A percentile compares a stretch with the other conserved stretches of the same genome.
Evolutionary conservation across 208 protist species (phyloP).

Genomic region (Leishmania turanica): DNA sequence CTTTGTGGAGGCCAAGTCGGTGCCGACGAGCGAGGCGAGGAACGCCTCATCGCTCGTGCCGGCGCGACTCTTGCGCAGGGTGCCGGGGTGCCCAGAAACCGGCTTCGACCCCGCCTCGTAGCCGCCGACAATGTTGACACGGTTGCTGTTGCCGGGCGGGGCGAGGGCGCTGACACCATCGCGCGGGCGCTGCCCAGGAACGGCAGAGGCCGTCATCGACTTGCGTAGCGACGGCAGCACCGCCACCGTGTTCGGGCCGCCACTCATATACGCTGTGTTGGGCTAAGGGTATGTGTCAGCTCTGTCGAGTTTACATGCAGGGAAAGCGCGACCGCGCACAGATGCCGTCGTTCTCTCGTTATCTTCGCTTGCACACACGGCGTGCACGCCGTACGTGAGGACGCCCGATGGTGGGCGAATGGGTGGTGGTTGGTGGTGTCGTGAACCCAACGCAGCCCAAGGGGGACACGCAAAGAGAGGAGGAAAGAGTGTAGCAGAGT

Average conservation of each 20-base stretch:
- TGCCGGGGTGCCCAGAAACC: not conserved
- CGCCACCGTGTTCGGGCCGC: not conserved
- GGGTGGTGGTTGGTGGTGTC: not conserved
- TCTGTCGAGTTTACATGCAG: not conserved
- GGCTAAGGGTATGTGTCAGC: not conserved
- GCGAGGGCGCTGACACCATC: constrained; percentile 4
- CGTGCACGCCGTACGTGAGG: not conserved
- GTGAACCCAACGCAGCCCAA: not conserved
- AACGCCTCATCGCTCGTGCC: constrained; percentile 38
- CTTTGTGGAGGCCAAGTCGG: constrained; percentile 51
- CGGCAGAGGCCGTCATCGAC: not conserved
- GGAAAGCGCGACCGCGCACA: not conserved
- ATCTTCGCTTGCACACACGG: not conserved
- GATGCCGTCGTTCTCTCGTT: not conserved
- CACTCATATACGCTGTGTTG: not conserved
- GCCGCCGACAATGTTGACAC: not conserved
- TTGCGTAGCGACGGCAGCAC: constrained; percentile 18
- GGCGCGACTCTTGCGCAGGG: not conserved
- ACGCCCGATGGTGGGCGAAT: not conserved
- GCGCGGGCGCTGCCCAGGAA: not conserved
- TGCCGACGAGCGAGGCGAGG: constrained; percentile 57
- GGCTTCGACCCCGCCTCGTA: not conserved
- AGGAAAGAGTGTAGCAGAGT: not conserved
- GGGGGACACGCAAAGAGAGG: no score
- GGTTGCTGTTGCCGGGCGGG: not conserved